Percentiles rank a stretch among this genome's conserved stretches.
Conservation (phyloP, 495 filamentous ascomycete species). For the Xylaria scruposa region DNA sequence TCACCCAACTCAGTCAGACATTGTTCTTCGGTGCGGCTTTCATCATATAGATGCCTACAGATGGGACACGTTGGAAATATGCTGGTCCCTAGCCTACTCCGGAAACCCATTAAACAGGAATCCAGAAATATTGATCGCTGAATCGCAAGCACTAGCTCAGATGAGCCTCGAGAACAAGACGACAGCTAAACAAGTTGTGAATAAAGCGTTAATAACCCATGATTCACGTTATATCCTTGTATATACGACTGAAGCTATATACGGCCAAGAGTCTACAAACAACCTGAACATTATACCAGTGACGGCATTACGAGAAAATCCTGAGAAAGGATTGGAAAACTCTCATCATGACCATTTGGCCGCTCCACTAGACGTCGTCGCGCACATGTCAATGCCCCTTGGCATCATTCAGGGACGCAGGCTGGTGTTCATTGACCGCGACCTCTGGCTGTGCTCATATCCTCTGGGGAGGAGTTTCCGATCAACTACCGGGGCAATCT, state of each 20-base stretch:
- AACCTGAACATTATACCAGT: background rate
- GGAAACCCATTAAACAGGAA: background rate
- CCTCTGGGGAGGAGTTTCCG: background rate
- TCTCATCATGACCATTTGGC: background rate
- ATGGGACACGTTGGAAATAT: background rate
- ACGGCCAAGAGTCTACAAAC: background rate
- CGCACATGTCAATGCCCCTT: conserved; percentile 6
- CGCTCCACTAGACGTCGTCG: background rate
- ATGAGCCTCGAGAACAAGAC: background rate
- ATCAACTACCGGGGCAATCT: background rate
- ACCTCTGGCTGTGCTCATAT: conserved; percentile 10
- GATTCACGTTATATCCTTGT: conserved; percentile 1
- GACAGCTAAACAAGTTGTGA: background rate
- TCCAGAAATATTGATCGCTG: background rate
- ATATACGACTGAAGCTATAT: background rate
- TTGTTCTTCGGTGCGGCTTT: background rate
- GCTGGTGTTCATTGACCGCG: background rate
- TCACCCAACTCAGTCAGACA: background rate
- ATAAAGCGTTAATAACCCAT: background rate
- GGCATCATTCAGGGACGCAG: background rate
- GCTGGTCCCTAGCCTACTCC: background rate
- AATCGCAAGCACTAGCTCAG: background rate
- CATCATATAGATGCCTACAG: background rate
- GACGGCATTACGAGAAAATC: background rate
- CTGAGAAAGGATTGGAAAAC: background rate